Evolutionary conservation across 371 early-diverging fungal species (phyloP), one percentile per base, ranked within the genome.

Genomic region (Lichtheimia ornata): DNA sequence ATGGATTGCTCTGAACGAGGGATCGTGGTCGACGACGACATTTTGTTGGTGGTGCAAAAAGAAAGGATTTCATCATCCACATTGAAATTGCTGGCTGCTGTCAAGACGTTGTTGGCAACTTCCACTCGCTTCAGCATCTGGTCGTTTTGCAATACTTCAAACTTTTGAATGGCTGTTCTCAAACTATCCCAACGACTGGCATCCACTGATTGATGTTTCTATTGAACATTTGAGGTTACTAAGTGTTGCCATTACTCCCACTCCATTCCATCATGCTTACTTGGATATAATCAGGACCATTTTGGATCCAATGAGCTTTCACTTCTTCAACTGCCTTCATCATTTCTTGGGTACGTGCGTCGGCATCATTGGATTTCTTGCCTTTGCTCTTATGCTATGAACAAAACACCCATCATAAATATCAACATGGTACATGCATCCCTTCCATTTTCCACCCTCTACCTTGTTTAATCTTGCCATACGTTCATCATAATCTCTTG

Each of bases 131-230:
- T 72, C 18, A 74, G 58, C 55, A 74, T 45, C 50, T 73, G 66
- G 50, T 76, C 76, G 54, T 74, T 76, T 53, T 86, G 86, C 24
- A 83, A 57, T 2, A 72, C 62, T 63, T 83, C 83, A 53, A 84
- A 86, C 2, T 60, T 55, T 15, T 64, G 64, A 6, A 82, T 66
- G 6, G 59, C 47, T 12, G 66, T 69, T 57, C 82, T 80, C 20
- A 83, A 15, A 24, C 61, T 63, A 5, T 74, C 62, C 58, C 72
- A 76, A 13, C 84, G 75, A 41, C 62, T 50, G 45, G 81, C 76
- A 60, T 86, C 86, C 22, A 84, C 65, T 9, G 58, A 15, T 71
- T 84, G 80, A 43, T 70, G 73, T 74, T 76, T 77, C 81, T 82
- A 62, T 43, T 35, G 35, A 11, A 7, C 4, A 35, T 0, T 0